Evolutionary conservation across 2,329 filamentous ascomycete genomes (phyloP), one percentile per base, ranked within the genome.

Genomic region (Beauveria medogensis): DNA sequence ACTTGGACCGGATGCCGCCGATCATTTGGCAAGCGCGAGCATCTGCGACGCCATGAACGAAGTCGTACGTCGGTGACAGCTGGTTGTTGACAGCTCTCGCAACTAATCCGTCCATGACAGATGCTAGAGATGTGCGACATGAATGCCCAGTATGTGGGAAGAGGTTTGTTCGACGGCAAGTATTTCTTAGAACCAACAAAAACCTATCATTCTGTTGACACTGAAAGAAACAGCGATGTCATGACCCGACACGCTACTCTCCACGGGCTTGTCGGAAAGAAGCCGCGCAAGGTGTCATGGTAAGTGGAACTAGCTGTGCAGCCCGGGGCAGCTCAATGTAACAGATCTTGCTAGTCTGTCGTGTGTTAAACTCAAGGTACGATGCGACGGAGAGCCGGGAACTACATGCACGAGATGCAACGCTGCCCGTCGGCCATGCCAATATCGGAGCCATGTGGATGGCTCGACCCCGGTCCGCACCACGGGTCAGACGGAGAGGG

Each of bases 191-290:
- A 28, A 9, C 28, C 28, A 9, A 28, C n/a, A 10, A 9, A 34
- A 37, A 4, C 0, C 8, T 12, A n/a, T 9, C 22, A 20, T 52
- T 20, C 6, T 22, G 14, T 20, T 50, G 16, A 52, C 48, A 28
- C 26, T 52, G n/a, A 8, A 43, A 18, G 22, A 10, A 34, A 20
- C 34, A 60, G 58, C 18, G 58, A 60, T 37, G 50, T 60, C 5
- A 60, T 60, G 58, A 60, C 58, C 6, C 30, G 58, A 37, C 58
- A 60, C 44, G 37, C 50, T 2, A 50, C 58, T n/a, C 58, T 60
- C 24, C 58, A 60, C n/a, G 51, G 22, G 10, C n/a, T 9, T 24
- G 26, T 37, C 24, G 26, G 34, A 3, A 43, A 47, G 37, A 55
- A 55, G 50, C 48, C 22, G 12, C 58, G 58, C 24, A 60, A 60